Percentiles rank a stretch among this genome's conserved stretches.
Conservation (phyloP, 352 stramenopile genomes). For the Phytophthora megakarya region DNA sequence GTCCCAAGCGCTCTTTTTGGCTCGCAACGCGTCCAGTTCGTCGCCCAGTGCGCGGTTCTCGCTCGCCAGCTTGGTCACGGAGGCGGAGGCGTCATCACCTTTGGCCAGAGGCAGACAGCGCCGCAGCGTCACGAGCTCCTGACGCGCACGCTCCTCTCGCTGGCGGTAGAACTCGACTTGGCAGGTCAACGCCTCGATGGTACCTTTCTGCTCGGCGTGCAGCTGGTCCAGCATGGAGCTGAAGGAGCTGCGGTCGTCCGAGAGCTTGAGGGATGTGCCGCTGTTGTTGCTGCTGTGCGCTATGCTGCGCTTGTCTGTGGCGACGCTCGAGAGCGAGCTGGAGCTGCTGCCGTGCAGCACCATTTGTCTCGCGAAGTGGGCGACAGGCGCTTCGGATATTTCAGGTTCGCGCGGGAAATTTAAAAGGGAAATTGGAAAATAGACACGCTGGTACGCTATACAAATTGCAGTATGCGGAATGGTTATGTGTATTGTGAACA, state of each 20-base stretch:
- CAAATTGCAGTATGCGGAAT: not conserved
- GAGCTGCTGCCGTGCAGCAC: slow-evolving; percentile 34
- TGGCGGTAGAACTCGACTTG: slow-evolving; percentile 84
- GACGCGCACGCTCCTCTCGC: slow-evolving; percentile 66
- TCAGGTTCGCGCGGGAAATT: slow-evolving; percentile 27
- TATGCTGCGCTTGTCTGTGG: slow-evolving; percentile 27
- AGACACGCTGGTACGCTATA: not conserved
- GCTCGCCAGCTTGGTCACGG: slow-evolving; percentile 48
- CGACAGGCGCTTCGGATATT: slow-evolving; percentile 17
- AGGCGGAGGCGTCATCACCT: slow-evolving; percentile 28
- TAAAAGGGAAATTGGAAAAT: not conserved
- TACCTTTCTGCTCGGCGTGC: slow-evolving; percentile 80
- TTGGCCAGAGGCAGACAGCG: slow-evolving; percentile 40
- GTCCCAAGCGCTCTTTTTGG: slow-evolving; percentile 47
- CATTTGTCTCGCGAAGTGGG: slow-evolving; percentile 32
- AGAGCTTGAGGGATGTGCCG: slow-evolving; percentile 30
- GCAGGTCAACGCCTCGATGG: slow-evolving; percentile 77
- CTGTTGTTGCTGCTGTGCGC: slow-evolving; percentile 25
- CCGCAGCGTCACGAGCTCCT: slow-evolving; percentile 67
- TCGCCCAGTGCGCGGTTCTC: slow-evolving; percentile 69
- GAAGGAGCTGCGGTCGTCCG: slow-evolving; percentile 53
- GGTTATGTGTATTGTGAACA: not conserved
- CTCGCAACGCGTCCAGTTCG: slow-evolving; percentile 52
- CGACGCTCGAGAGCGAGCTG: slow-evolving; percentile 36
- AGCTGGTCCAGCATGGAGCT: slow-evolving; percentile 71